These are phyloP conservation scores for Trichoderma endophyticum DNA, from an alignment of 2,329 filamentous ascomycete genomes.

Conservation along the genomic window DNA sequence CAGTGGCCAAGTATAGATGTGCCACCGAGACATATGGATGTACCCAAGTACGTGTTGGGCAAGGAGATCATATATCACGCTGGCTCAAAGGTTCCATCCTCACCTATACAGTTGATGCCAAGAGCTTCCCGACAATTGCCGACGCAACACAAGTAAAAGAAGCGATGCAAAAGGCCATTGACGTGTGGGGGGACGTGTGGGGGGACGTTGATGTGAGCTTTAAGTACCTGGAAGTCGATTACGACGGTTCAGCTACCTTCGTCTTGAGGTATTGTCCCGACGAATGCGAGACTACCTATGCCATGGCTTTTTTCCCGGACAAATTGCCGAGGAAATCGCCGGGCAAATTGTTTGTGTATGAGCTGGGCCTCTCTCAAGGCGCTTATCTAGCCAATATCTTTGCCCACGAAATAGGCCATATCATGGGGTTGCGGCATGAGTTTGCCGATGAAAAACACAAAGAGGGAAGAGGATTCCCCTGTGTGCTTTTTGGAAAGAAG, in stretches of 20 bases:
- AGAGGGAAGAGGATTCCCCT: not conserved
- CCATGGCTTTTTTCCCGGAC: not conserved
- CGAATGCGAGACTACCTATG: not conserved
- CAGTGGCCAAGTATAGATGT: not conserved
- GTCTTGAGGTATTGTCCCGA: not conserved
- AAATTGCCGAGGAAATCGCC: no score
- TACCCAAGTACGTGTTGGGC: not conserved
- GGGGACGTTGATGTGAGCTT: not conserved
- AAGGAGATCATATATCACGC: not conserved
- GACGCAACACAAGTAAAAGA: rapidly evolving
- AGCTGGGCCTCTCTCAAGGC: not conserved
- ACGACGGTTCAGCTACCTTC: not conserved
- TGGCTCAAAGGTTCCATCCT: not conserved
- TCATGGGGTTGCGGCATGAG: not conserved
- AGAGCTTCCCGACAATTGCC: not conserved
- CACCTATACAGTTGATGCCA: not conserved
- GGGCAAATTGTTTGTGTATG: not conserved
- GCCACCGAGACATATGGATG: not conserved
- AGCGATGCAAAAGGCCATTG: not conserved
- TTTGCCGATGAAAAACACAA: not conserved
- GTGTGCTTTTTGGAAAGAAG: not conserved
- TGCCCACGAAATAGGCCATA: not conserved
- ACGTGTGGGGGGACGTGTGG: no score
- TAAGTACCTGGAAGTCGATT: not conserved
- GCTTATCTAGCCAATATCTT: not conserved